These are phyloP conservation scores for Syzygium syzygioides DNA, from an alignment of 441 rosid genomes.

Conservation along the genomic window DNA sequence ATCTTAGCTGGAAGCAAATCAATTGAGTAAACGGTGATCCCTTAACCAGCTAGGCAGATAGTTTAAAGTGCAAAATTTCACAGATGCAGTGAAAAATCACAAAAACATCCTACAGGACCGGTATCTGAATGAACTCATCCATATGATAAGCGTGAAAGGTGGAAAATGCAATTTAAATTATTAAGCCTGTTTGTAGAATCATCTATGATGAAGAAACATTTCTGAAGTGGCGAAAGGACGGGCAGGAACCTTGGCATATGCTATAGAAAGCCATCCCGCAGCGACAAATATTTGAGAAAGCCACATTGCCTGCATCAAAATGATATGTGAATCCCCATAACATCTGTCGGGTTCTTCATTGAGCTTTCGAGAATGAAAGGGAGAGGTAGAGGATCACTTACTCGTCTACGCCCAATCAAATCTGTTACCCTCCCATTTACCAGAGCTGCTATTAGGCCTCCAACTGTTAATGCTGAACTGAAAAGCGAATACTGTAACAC, in stretches of 20 bases:
- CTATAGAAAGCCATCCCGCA: slow-evolving; percentile 5
- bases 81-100: not conserved
- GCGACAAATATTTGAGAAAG: not conserved
- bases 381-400: not conserved
- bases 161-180: not conserved
- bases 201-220: not conserved
- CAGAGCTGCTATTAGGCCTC: not conserved
- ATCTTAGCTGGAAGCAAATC: not conserved
- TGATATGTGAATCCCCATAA: not conserved
- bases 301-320: slow-evolving; percentile 1
- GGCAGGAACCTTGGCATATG: not conserved
- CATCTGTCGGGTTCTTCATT: not conserved
- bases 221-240: not conserved
- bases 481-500: not conserved
- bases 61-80: not conserved
- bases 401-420: not conserved
- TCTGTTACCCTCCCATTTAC: not conserved
- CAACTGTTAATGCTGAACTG: not conserved
- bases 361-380: not conserved
- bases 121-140: not conserved
- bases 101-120: not conserved
- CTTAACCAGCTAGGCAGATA: not conserved
- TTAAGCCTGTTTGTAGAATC: not conserved
- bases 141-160: not conserved
- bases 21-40: not conserved